Evolutionary conservation across 164 flowering plant species (phyloP).

Genomic region (Paratinospora sagittata): DNA sequence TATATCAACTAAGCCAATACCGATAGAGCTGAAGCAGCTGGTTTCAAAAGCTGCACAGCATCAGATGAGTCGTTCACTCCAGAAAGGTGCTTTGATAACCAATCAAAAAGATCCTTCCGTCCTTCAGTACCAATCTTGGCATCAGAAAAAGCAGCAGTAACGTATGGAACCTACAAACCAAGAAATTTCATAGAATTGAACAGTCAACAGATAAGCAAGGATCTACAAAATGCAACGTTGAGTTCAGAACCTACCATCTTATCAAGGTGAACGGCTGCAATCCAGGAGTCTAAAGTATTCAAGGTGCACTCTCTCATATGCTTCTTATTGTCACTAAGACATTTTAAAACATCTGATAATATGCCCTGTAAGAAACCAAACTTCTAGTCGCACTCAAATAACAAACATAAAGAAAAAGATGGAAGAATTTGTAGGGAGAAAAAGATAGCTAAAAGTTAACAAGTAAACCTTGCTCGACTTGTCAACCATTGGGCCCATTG

Average conservation of each 20-base stretch:
- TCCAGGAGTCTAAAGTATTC: constrained; percentile 78
- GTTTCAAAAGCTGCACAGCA: constrained; percentile 70
- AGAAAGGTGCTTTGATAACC: constrained; percentile 85
- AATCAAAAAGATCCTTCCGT: constrained; percentile 90
- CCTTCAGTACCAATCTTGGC: constrained; percentile 93
- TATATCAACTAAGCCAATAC: constrained; percentile 28
- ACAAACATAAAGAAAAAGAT: constrained; percentile 1
- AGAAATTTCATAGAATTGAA: constrained; percentile 3
- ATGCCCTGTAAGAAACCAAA: constrained; percentile 57
- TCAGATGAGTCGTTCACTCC: constrained; percentile 61
- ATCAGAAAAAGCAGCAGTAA: constrained; percentile 63
- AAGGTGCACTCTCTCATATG: constrained; percentile 92
- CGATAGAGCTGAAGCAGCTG: constrained; percentile 69
- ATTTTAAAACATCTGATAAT: constrained; percentile 78
- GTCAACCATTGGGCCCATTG: constrained; percentile 93
- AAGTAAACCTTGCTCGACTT: constrained; percentile 88
- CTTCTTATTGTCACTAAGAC: constrained; percentile 95
- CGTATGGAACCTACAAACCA: constrained; percentile 66
- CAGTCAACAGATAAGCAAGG: neutral
- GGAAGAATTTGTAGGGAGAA: neutral
- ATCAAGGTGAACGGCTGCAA: constrained; percentile 90
- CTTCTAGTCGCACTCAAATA: neutral
- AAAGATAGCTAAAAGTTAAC: neutral
- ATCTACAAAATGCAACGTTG: neutral
- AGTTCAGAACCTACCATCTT: constrained; percentile 59